Evolutionary conservation across 139 green algal species (phyloP).

Genomic region (Diplosphaera chodatii): DNA sequence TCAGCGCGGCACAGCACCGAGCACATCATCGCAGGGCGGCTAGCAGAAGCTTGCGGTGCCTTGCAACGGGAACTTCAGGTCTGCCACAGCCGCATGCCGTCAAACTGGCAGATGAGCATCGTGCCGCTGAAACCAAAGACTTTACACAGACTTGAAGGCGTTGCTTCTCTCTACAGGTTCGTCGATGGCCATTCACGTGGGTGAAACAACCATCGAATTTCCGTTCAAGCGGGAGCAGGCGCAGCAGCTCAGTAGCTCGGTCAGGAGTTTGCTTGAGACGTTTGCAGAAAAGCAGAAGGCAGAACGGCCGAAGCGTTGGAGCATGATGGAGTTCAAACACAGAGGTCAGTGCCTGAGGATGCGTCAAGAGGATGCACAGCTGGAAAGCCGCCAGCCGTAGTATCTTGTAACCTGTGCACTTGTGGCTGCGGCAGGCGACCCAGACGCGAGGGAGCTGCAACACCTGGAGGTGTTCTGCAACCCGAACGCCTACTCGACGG

Average conservation of each 20-base stretch:
- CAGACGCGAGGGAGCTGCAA: slow-evolving; percentile 12
- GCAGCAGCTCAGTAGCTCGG: slow-evolving; percentile 25
- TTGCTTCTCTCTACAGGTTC: no score
- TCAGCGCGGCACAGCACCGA: neutral
- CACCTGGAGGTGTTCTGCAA: slow-evolving; percentile 72
- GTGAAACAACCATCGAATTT: slow-evolving; percentile 45
- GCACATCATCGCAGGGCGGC: neutral
- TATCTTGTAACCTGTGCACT: no score
- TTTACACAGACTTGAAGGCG: no score
- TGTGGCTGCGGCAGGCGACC: slow-evolving; percentile 20
- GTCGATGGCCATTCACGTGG: slow-evolving; percentile 37
- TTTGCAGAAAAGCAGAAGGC: slow-evolving; percentile 65
- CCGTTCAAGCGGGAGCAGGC: slow-evolving; percentile 36
- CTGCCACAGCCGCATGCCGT: no score
- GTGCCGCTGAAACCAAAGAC: no score
- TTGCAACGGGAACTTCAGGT: neutral
- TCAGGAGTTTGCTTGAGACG: slow-evolving; percentile 52
- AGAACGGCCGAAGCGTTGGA: slow-evolving; percentile 47
- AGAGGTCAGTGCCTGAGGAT: no score
- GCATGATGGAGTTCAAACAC: slow-evolving; percentile 46
- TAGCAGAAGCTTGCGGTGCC: neutral
- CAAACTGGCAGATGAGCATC: no score
- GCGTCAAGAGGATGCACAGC: neutral
- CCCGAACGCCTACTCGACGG: slow-evolving; percentile 62
- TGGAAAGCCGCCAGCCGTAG: no score